Evolutionary conservation across 495 filamentous ascomycete species (phyloP), one percentile per base, ranked within the genome.

Genomic region (Thozetella sp.): DNA sequence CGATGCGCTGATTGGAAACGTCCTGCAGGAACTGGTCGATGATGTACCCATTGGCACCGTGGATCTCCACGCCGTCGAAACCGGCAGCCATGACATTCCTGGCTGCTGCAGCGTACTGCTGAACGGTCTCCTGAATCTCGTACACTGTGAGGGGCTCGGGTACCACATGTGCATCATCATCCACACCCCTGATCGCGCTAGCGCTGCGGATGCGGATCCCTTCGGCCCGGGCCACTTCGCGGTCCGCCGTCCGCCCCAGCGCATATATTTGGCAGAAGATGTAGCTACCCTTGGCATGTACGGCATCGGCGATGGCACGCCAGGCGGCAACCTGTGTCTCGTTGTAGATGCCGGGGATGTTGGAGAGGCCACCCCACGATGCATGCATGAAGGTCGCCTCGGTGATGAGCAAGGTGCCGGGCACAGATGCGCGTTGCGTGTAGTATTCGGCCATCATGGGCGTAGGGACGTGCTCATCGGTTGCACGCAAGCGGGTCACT

Each of bases 51-150:
- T 93, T 92, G 2, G 88, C 88, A 30, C 76, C 85, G 66, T 92
- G 89, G 55, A 92, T 76, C 74, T 93, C 90, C 3, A 93, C 88
- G 25, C 88, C 89, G 64, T 92, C 90, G 57, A 92, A 93, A 11
- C 90, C 90, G 2, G 89, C 90, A 9, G 72, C 76, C 15, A 92
- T 73, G 2, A 88, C 87, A 55, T 86, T 87, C 60, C 77, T 72
- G 1, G 90, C 85, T n/a, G 88, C 89, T 22, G 78, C 64, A 4
- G 77, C 86, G 54, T 87, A 91, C 58, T 82, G 80, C 0, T 67
- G 58, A 22, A 91, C 80, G n/a, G 69, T 82, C 6, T 73, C 63
- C 57, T 76, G 56, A 56, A 92, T 89, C 52, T 92, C 86, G 2
- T 79, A 74, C 40, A 78, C 70, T 0, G 78, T 84, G 65, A 92